Evolutionary conservation across 2,329 filamentous ascomycete species (phyloP).

Genomic region (Pseudopyricularia javanii): DNA sequence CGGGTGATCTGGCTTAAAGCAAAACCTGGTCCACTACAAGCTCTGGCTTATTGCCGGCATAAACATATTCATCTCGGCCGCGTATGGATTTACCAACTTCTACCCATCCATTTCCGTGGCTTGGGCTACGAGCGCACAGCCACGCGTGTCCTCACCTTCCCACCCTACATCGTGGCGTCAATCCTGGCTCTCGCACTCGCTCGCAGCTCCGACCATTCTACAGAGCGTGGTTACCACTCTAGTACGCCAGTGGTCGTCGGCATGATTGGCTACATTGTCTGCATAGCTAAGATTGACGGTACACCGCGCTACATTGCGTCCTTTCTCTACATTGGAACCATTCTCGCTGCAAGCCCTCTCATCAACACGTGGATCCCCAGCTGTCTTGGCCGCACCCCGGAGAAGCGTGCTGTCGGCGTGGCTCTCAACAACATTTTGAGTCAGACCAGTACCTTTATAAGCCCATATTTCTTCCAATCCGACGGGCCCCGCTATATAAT

Average conservation of each 20-base stretch:
- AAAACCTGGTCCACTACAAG: slow-evolving; percentile 60
- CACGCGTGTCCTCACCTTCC: slow-evolving; percentile 31
- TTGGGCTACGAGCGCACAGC: slow-evolving; percentile 21
- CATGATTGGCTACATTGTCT: neutral
- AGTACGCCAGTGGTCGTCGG: neutral
- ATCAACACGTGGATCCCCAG: slow-evolving; percentile 1
- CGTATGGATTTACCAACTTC: slow-evolving; percentile 10
- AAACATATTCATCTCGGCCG: slow-evolving; percentile 30
- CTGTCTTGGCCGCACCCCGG: neutral
- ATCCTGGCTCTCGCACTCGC: slow-evolving; percentile 4
- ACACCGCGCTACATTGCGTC: neutral
- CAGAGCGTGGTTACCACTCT: neutral
- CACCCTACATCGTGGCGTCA: slow-evolving; percentile 29
- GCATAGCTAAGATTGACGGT: neutral
- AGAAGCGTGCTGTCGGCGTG: neutral
- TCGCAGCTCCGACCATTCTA: neutral
- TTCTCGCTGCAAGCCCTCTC: neutral
- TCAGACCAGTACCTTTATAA: neutral
- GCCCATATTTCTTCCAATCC: neutral
- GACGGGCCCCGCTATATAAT: neutral
- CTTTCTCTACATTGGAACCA: slow-evolving; percentile 1
- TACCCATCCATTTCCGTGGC: slow-evolving; percentile 18
- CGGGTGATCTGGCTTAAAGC: slow-evolving; percentile 55
- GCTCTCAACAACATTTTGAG: neutral
- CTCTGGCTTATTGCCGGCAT: slow-evolving; percentile 36